phyloP scores from a whole-genome alignment of 768 basidiomycete genomes.

The Rhizopogon vulgaris region DNA sequence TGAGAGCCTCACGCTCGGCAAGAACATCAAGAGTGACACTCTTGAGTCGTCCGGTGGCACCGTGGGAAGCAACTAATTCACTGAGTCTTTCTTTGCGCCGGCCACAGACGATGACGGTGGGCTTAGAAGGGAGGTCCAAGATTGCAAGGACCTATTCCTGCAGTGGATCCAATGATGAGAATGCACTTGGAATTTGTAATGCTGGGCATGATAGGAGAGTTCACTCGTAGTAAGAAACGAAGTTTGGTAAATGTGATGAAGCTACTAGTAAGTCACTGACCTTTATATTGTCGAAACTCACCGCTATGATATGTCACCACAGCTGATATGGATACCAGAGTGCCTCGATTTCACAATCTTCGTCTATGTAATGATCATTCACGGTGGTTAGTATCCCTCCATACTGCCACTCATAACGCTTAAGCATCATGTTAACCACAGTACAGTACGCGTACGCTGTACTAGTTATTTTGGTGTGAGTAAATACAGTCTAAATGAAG shows the following conservation, averaged over 20 bases:
- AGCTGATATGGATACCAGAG: neutral
- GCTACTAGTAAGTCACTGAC: neutral
- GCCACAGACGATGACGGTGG: slow-evolving; percentile 45
- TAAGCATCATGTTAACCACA: too few species aligned
- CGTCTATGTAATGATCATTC: too few species aligned
- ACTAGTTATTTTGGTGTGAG: too few species aligned
- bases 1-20: slow-evolving; percentile 30
- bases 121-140: slow-evolving; percentile 39
- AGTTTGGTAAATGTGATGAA: too few species aligned
- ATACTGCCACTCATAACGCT: neutral
- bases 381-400: neutral
- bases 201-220: slow-evolving; percentile 18
- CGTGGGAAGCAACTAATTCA: slow-evolving; percentile 30
- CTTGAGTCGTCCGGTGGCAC: slow-evolving; percentile 29
- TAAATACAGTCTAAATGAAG: too few species aligned
- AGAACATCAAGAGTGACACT: slow-evolving; percentile 40
- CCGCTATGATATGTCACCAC: too few species aligned
- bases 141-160: slow-evolving; percentile 53
- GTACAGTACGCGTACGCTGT: too few species aligned
- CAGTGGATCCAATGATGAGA: slow-evolving; percentile 49
- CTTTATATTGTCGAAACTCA: neutral
- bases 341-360: neutral
- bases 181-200: slow-evolving; percentile 45
- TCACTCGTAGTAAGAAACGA: neutral
- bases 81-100: slow-evolving; percentile 48